A percentile compares a stretch with the other conserved stretches of the same genome.
These are phyloP conservation scores for Bullera alba DNA, from an alignment of 768 basidiomycete genomes.

Conservation along the genomic window DNA sequence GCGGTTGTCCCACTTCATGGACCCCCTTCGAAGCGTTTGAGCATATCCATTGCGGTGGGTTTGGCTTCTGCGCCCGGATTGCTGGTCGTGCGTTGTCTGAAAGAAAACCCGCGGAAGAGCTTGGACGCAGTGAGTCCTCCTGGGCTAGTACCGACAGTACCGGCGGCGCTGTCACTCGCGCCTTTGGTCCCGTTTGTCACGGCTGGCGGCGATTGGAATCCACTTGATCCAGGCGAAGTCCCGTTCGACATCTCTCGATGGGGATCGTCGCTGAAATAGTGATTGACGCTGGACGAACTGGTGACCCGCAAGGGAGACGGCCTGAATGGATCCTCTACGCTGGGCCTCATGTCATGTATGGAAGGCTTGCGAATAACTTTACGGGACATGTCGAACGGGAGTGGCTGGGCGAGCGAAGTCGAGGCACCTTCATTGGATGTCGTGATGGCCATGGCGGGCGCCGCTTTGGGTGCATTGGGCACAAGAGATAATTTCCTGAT, in stretches of 20 bases:
- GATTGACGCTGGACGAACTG: too few relatives aligned
- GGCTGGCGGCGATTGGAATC: not conserved
- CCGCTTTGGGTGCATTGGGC: too few relatives aligned
- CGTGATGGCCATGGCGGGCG: slow-evolving; percentile 29
- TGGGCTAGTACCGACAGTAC: not conserved
- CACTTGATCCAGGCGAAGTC: not conserved
- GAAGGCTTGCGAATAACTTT: not conserved
- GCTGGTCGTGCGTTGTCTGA: not conserved
- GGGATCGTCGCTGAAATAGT: too few relatives aligned
- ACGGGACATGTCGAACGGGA: too few relatives aligned
- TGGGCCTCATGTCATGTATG: not conserved
- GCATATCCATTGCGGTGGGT: slow-evolving; percentile 24
- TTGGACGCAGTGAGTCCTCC: not conserved
- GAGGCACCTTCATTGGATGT: too few relatives aligned
- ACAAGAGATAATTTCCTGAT: too few relatives aligned
- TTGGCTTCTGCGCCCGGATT: not conserved
- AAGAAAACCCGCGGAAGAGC: not conserved
- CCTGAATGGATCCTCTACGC: not conserved
- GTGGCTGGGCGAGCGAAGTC: too few relatives aligned
- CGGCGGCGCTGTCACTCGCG: not conserved
- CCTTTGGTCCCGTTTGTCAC: too few relatives aligned
- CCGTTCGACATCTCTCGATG: not conserved
- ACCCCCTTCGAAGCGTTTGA: slow-evolving; percentile 19
- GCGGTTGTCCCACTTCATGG: not conserved
- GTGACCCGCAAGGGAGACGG: too few relatives aligned